Evolutionary conservation across 179 eudicot genomes (phyloP), one percentile per base, ranked within the genome.

Genomic region (Drosera spatulata): DNA sequence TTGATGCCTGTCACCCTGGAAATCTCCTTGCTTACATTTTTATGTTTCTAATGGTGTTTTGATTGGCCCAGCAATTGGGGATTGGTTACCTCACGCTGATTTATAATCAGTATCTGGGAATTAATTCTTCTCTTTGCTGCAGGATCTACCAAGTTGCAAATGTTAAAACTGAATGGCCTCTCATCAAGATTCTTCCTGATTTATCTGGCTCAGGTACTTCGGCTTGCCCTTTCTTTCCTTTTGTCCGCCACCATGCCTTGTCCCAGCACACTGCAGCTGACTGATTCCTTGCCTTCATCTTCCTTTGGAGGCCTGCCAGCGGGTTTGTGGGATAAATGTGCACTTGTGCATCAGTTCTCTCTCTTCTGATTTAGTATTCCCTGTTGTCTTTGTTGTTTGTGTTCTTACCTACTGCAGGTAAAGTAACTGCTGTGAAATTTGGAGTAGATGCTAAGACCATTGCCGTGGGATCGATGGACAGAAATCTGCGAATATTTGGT

Each of bases 141-240:
- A 91, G 98, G 63, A 91, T 91, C 14, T 88, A 83, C 78, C 96
- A 91, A 84, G 95, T 85, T 63, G 96, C 98, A 37, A 91, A 79
- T 59, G 95, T 91, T 15, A 91, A 91, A 71, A 76, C 87, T 39
- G 98, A 91, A 76, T 91, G 98, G 98, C 82, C 88, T 62, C 79
- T 85, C 66, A 71, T 85, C 68, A 88, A 88, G 77, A 84, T 89
- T 37, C 66, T 91, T 54, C 98, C 96, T 37, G 98, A 91, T 77
- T 70, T 91, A 72, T 91, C 98, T 22, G 98, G 98, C 80, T 85
- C 95, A 83, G 98, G 98, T 91, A 60, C 38, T 65, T 60, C 66
- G 10, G 67, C 15, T 43, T 47, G 38, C 2, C 2, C 37, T 41
- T 10, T 3, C 50, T 39, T 15, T 53, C 45, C 41, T 40, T 50